Base-by-base conservation (phyloP, 1,284 basidiomycete species). In the Abortiporus biennis region DNA sequence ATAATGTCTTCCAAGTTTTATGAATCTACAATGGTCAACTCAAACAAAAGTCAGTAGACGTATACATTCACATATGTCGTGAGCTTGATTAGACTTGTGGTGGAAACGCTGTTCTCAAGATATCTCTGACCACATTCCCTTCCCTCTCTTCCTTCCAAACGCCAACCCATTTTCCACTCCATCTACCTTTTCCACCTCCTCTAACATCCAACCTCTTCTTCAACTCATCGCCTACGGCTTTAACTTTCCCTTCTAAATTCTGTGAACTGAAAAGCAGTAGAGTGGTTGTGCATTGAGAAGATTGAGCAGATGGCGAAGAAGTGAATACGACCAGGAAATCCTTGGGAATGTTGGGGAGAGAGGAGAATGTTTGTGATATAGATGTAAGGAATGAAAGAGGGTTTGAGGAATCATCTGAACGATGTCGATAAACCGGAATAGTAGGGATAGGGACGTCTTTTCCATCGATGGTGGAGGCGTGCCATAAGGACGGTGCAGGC, bases 161-260 rank as follows among this genome's bases (percentile, higher is more conserved):
- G 2, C 65, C 67, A n/a, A 53, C 56, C 47, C 69, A 73, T 58
- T 85, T 85, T 2, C 82, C 81, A 52, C 80, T 84, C 82, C 80
- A 85, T 45, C 68, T 70, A 2, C 78, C 81, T 54, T 78, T 80
- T 3, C 80, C 80, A 15, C 79, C 80, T 9, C 78, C 82, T 63
- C 79, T 85, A 31, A 80, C 68, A 8, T 64, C 67, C 22, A 83
- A 62, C 48, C 68, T 74, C 1, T 56, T 51, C 58, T 80, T 87
- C 43, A 89, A 51, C 9, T 57, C 60, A 16, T 81, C 78, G 2
- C 83, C 81, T 1, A 64, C 62, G 44, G 64, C 63, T 61, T 84
- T 86, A 16, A 85, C 81, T 6, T 67, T 62, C 43, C 64, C 69
- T 48, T 76, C 76, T n/a, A n/a, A n/a, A n/a, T n/a, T n/a, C 42